Percentiles rank a stretch among this genome's conserved stretches.
Conservation (phyloP, 768 basidiomycete species). For the Suillus spraguei region DNA sequence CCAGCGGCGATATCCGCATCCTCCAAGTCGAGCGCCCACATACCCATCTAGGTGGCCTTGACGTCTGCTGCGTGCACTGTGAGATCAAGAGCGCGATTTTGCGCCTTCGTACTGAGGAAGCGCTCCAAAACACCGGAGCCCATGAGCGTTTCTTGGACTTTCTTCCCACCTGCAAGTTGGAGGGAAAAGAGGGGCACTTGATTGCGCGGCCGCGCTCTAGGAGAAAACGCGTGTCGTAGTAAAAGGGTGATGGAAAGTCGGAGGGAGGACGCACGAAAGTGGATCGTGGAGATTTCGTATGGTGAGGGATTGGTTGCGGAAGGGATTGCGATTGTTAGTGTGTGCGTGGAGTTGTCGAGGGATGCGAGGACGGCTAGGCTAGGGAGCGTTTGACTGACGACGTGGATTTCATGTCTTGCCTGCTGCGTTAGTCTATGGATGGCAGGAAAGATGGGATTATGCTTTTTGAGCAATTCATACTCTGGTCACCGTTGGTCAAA, state of each 20-base stretch:
- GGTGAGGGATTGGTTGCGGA: constrained; percentile 10
- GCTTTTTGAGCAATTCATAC: constrained; percentile 84
- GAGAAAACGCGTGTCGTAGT: constrained; percentile 74
- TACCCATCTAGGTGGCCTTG: constrained; percentile 79
- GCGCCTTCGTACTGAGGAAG: constrained; percentile 55
- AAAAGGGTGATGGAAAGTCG: constrained; percentile 68
- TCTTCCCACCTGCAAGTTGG: constrained; percentile 96
- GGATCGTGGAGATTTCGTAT: constrained; percentile 83
- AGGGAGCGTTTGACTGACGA: constrained; percentile 75
- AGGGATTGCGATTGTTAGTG: constrained; percentile 39
- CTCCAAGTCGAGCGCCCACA: constrained; percentile 74
- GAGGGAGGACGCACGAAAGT: constrained; percentile 87
- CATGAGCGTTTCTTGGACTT: constrained; percentile 88
- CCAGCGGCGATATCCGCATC: constrained; percentile 17
- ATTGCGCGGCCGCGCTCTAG: constrained; percentile 85
- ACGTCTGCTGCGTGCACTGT: constrained; percentile 45
- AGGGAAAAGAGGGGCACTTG: constrained; percentile 91
- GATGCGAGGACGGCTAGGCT: constrained; percentile 63
- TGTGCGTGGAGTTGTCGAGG: constrained; percentile 48
- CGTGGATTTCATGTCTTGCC: constrained; percentile 69
- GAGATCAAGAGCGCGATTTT: constrained; percentile 33
- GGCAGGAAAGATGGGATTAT: constrained; percentile 22
- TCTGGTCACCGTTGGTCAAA: constrained; percentile 93
- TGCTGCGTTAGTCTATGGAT: neutral
- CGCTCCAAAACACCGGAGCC: constrained; percentile 71